Evolutionary conservation across 1,284 basidiomycete species (phyloP).

Genomic region (Erythrobasidium hasegawianum): DNA sequence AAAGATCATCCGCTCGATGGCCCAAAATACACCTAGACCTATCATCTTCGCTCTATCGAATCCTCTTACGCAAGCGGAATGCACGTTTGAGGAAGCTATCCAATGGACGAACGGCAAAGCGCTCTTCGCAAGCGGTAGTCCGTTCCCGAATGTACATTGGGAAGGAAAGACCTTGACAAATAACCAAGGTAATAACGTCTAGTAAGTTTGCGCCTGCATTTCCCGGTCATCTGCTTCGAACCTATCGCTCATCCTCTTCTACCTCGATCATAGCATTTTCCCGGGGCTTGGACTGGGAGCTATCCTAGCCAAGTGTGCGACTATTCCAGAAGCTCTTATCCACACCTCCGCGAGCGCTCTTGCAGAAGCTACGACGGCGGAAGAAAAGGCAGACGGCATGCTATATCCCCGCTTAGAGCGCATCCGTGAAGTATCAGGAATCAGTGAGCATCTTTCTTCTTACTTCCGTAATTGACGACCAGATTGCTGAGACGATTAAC

Average conservation of each 20-base stretch:
- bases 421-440: slow-evolving; percentile 75
- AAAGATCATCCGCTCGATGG: slow-evolving; percentile 73
- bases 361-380: slow-evolving; percentile 64
- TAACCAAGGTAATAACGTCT: slow-evolving; percentile 85
- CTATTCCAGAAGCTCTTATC: slow-evolving; percentile 52
- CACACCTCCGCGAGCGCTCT: slow-evolving; percentile 63
- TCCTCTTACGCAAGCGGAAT: slow-evolving; percentile 62
- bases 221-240: no score
- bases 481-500: slow-evolving; percentile 49
- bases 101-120: slow-evolving; percentile 64
- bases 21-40: slow-evolving; percentile 74
- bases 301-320: slow-evolving; percentile 63
- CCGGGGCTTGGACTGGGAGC: slow-evolving; percentile 74
- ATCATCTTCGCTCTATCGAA: slow-evolving; percentile 97
- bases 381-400: slow-evolving; percentile 37
- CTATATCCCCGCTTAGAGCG: slow-evolving; percentile 50
- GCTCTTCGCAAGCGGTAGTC: slow-evolving; percentile 86
- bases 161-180: slow-evolving; percentile 53
- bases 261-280: slow-evolving; percentile 42
- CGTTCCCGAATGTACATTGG: slow-evolving; percentile 68
- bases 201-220: slow-evolving; percentile 49
- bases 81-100: slow-evolving; percentile 73
- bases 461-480: slow-evolving; percentile 54
- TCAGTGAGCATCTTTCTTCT: slow-evolving; percentile 58
- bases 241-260: not conserved